Base-by-base conservation (phyloP, 352 stramenopile species). In the Pythium plurisporium region DNA sequence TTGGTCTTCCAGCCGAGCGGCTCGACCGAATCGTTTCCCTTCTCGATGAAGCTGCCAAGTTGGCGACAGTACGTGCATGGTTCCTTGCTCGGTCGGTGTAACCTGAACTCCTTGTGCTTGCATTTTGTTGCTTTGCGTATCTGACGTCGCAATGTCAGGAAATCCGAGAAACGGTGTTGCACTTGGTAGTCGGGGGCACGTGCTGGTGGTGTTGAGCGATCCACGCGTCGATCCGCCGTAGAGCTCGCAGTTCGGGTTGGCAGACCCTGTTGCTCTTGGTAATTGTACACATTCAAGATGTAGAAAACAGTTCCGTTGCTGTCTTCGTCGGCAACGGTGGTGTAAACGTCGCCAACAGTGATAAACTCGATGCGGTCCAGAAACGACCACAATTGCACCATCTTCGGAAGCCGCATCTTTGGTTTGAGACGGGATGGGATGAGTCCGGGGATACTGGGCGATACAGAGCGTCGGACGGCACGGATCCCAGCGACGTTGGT, bases 111-210 rank as follows among this genome's bases (percentile, higher is more conserved):
- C 15, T 38, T 38, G 33, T 67, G 75, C 48, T 82, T 82, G 41
- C 22, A 25, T 27, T 68, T 60, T 8, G 74, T 66, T 12, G 71
- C 70, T 25, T 79, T 60, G 38, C 52, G 65, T 38, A 89, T 59
- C 20, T 73, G 76, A 19, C 65, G 69, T 17, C 71, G 74, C 9
- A 89, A 52, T 9, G 64, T 55, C 19, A 67, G 56, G 48, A 89
- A 89, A 47, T 63, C 84, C 44, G 79, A 89, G 62, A 82, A 89
- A 4, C 79, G 74, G 50, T 86, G 73, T 44, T 82, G 74, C 50
- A 89, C 73, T 59, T 75, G 72, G 62, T 75, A 86, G 54, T 85
- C 79, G 0, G 76, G 73, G 3, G 38, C 31, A 34, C 74, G 64
- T 1, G 26, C 43, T 14, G 65, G 34, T 26, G 70, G 30, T 15